A percentile compares a stretch with the other conserved stretches of the same genome.
Conservation (phyloP, 495 filamentous ascomycete species). For the Sordaria brevicollis region DNA sequence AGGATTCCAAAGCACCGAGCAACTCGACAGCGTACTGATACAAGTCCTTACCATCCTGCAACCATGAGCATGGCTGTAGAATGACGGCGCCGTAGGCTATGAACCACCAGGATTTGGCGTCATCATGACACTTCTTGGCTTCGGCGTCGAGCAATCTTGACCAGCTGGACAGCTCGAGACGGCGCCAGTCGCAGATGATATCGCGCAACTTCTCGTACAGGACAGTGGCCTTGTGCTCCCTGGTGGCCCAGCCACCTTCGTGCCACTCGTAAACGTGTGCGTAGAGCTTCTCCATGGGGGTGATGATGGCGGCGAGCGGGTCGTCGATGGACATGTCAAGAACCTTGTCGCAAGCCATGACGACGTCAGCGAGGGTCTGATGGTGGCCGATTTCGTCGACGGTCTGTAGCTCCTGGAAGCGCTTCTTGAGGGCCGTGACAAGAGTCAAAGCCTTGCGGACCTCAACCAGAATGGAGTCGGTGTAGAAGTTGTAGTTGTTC, state of each 20-base stretch:
- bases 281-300: slow-evolving; percentile 76
- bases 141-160: slow-evolving; percentile 81
- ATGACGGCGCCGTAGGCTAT: slow-evolving; percentile 83
- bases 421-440: slow-evolving; percentile 51
- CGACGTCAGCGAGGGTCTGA: slow-evolving; percentile 59
- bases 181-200: slow-evolving; percentile 74
- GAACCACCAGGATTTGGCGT: slow-evolving; percentile 92
- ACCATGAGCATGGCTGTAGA: slow-evolving; percentile 54
- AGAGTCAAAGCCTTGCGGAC: slow-evolving; percentile 58
- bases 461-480: slow-evolving; percentile 63
- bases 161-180: slow-evolving; percentile 87
- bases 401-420: slow-evolving; percentile 58
- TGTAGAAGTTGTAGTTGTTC: slow-evolving; percentile 76
- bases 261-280: slow-evolving; percentile 85
- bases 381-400: slow-evolving; percentile 48
- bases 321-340: slow-evolving; percentile 68
- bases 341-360: slow-evolving; percentile 60
- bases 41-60: slow-evolving; percentile 46
- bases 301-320: slow-evolving; percentile 74
- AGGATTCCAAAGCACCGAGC: slow-evolving; percentile 59
- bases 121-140: slow-evolving; percentile 56
- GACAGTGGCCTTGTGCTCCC: slow-evolving; percentile 54
- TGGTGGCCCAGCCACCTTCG: slow-evolving; percentile 64
- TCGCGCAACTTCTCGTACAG: slow-evolving; percentile 67
- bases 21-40: slow-evolving; percentile 54